Evolutionary conservation across 768 basidiomycete species (phyloP).

Genomic region (Russula emetica): DNA sequence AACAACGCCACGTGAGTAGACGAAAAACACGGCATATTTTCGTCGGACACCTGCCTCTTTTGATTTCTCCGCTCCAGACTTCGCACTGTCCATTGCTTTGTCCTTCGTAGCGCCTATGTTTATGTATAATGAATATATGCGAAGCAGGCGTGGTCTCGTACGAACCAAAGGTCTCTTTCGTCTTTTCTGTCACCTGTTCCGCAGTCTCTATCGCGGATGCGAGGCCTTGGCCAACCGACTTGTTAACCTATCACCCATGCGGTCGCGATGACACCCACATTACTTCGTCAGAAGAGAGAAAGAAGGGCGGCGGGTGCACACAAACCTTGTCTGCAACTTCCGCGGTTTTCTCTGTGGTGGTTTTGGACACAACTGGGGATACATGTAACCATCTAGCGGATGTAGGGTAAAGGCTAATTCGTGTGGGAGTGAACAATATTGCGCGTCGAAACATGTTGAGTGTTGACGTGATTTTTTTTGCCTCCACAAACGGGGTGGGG

Average conservation of each 20-base stretch:
- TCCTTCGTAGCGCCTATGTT: conserved; percentile 18
- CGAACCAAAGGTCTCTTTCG: conserved; percentile 23
- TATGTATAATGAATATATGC: neutral
- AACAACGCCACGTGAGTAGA: neutral
- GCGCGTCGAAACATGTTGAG: conserved; percentile 19
- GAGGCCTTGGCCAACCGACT: conserved; percentile 21
- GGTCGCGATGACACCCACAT: neutral
- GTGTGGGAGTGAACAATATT: conserved; percentile 2
- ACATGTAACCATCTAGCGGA: conserved; percentile 14
- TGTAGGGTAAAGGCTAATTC: neutral
- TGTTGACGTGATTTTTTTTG: neutral
- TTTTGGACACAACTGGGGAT: conserved; percentile 11
- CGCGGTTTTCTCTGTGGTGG: conserved; percentile 18
- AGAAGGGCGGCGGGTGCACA: neutral
- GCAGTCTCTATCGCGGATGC: conserved; percentile 25
- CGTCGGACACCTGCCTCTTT: conserved; percentile 1
- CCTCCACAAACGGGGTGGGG: no score
- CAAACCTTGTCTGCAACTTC: conserved; percentile 27
- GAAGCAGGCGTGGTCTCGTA: no score
- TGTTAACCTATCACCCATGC: conserved; percentile 21
- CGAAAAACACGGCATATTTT: neutral
- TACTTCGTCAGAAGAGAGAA: no score
- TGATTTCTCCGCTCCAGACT: conserved; percentile 8
- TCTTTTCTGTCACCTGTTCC: conserved; percentile 24
- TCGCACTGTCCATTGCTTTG: neutral